These are phyloP conservation scores for Cynanchum wilfordii DNA, from an alignment of 257 asterid genomes.

Conservation along the genomic window DNA sequence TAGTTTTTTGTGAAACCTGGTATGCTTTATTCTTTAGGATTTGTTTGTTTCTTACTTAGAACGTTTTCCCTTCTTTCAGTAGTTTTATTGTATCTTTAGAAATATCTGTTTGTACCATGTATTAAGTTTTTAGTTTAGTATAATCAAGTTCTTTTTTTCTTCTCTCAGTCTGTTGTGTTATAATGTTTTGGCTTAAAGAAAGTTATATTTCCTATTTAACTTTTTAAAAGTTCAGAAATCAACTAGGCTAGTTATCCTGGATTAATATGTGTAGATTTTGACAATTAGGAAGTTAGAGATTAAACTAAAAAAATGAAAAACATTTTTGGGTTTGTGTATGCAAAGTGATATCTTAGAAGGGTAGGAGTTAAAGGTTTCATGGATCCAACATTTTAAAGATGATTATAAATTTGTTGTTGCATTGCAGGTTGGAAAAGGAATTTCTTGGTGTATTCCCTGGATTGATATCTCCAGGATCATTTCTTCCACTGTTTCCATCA, in stretches of 20 bases:
- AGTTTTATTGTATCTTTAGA: neutral
- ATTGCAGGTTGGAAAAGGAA: conserved; percentile 56
- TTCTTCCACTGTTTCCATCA: conserved; percentile 72
- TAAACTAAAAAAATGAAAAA: neutral
- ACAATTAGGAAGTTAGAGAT: neutral
- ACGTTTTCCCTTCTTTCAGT: neutral
- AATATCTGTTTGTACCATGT: neutral
- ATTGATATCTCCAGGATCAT: conserved; percentile 76
- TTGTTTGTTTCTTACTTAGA: neutral
- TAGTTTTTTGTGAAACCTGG: neutral
- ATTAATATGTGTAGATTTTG: neutral
- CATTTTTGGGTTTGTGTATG: neutral
- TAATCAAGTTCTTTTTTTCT: neutral
- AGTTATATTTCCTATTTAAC: neutral
- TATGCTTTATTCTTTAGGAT: neutral
- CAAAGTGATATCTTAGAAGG: neutral
- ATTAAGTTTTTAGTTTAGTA: neutral
- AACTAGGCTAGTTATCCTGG: neutral
- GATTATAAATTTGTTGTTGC: neutral
- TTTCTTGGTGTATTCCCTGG: conserved; percentile 52
- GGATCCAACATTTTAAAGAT: neutral
- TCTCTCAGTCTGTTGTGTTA: neutral
- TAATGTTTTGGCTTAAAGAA: neutral
- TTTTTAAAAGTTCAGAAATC: neutral
- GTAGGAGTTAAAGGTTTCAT: neutral